Percentiles rank a stretch among this genome's conserved stretches.
Evolutionary conservation across 441 rosid species (phyloP).

Genomic region (Gossypium schwendimanii): DNA sequence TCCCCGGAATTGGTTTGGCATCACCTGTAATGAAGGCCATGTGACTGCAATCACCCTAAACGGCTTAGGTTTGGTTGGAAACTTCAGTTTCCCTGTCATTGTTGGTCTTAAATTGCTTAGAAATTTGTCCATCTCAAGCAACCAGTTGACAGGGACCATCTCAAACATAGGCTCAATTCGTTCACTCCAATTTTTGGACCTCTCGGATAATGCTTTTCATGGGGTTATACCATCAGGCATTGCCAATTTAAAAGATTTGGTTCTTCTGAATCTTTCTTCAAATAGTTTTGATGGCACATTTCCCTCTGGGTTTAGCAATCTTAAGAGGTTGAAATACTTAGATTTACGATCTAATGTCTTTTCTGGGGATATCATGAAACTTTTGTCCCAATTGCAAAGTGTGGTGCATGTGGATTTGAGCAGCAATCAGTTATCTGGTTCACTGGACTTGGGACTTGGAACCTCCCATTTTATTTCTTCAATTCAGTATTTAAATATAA

Average conservation of each 20-base stretch:
- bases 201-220: conserved; percentile 48
- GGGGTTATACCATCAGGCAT: conserved; percentile 50
- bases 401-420: conserved; percentile 58
- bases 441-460: conserved; percentile 63
- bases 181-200: conserved; percentile 53
- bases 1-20: conserved; percentile 66
- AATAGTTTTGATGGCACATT: conserved; percentile 46
- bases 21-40: conserved; percentile 48
- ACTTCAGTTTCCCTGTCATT: conserved; percentile 57
- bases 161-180: conserved; percentile 44
- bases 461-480: conserved; percentile 54
- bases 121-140: conserved; percentile 55
- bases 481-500: conserved; percentile 50
- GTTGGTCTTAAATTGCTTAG: conserved; percentile 45
- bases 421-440: conserved; percentile 60
- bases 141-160: conserved; percentile 59
- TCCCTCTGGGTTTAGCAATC: conserved; percentile 43
- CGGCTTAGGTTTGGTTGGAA: conserved; percentile 55
- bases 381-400: conserved; percentile 44
- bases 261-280: conserved; percentile 49
- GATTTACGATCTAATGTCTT: conserved; percentile 59
- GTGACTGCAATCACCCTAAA: conserved; percentile 57
- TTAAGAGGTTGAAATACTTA: conserved; percentile 46
- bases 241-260: conserved; percentile 32
- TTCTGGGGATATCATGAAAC: conserved; percentile 59